These are phyloP conservation scores for Diaporthe australafricana DNA, from an alignment of 2,329 filamentous ascomycete genomes.

Conservation along the genomic window DNA sequence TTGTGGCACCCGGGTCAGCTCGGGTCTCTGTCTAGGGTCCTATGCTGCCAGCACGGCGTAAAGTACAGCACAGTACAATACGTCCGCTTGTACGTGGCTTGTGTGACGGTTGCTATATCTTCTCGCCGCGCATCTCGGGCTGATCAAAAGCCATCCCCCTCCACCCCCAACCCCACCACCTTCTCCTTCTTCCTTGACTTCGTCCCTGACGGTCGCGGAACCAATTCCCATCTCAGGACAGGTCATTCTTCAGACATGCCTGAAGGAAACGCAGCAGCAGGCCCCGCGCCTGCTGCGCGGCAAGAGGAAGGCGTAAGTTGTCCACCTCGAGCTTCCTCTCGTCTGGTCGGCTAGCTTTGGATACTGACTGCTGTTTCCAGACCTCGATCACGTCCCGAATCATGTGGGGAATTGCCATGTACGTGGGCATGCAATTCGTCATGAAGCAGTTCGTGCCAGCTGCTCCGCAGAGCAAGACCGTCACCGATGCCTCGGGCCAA, in stretches of 20 bases:
- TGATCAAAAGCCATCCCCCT: not conserved
- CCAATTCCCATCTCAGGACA: conserved; percentile 18
- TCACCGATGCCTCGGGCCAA: conserved; percentile 64
- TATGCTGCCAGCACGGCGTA: no score
- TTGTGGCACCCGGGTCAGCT: not conserved
- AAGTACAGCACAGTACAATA: not conserved
- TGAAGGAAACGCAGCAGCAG: conserved; percentile 36
- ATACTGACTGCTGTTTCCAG: no score
- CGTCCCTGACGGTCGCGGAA: conserved; percentile 22
- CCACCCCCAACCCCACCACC: not conserved
- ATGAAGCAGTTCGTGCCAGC: conserved; percentile 65
- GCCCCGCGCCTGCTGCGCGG: conserved; percentile 36
- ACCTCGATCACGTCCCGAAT: conserved; percentile 59
- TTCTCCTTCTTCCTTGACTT: not conserved
- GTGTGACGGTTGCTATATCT: conserved; percentile 11
- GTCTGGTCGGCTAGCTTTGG: conserved; percentile 38
- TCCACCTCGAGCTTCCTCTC: not conserved
- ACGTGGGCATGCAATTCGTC: conserved; percentile 69
- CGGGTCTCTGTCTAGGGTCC: conserved; percentile 6
- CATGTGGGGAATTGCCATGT: conserved; percentile 64
- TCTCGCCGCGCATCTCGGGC: not conserved
- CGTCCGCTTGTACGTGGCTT: conserved; percentile 19
- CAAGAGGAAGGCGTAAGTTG: conserved; percentile 36
- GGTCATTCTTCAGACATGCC: conserved; percentile 35
- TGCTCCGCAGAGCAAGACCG: conserved; percentile 58